Conservation (phyloP, 768 basidiomycete species). For the Suillus hirtellus region DNA sequence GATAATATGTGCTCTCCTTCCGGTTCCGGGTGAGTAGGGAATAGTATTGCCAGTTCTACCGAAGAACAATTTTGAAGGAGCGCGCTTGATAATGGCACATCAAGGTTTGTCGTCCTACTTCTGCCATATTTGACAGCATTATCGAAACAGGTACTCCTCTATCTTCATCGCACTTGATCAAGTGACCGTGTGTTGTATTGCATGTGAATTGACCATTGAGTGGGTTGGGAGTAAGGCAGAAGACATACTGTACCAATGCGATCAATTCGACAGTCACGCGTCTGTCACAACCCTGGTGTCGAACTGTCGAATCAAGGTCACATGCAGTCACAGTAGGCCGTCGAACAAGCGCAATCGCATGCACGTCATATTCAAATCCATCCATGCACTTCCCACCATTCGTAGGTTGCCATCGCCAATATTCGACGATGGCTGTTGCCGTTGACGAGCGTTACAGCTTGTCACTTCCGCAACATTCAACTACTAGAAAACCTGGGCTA, state of each 20-base stretch:
- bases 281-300: too few species aligned
- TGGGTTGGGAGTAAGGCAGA: not conserved
- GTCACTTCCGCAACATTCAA: not conserved
- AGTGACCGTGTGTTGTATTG: not conserved
- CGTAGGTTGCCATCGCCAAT: too few species aligned
- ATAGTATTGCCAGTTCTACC: not conserved
- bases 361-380: too few species aligned
- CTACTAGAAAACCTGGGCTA: not conserved
- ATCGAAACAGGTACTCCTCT: not conserved
- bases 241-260: not conserved
- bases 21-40: not conserved
- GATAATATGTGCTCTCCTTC: not conserved
- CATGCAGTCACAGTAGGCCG: too few species aligned
- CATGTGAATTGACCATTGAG: conserved; percentile 1
- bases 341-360: too few species aligned
- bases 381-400: too few species aligned
- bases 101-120: not conserved
- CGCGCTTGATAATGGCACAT: not conserved
- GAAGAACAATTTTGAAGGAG: not conserved
- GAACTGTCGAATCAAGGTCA: too few species aligned
- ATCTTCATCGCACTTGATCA: not conserved
- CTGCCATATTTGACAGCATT: not conserved
- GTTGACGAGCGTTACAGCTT: too few species aligned
- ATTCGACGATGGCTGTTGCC: too few species aligned
- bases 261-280: too few species aligned